Evolutionary conservation across 768 basidiomycete species (phyloP), one percentile per base, ranked within the genome.

Genomic region (Mycena amicta): DNA sequence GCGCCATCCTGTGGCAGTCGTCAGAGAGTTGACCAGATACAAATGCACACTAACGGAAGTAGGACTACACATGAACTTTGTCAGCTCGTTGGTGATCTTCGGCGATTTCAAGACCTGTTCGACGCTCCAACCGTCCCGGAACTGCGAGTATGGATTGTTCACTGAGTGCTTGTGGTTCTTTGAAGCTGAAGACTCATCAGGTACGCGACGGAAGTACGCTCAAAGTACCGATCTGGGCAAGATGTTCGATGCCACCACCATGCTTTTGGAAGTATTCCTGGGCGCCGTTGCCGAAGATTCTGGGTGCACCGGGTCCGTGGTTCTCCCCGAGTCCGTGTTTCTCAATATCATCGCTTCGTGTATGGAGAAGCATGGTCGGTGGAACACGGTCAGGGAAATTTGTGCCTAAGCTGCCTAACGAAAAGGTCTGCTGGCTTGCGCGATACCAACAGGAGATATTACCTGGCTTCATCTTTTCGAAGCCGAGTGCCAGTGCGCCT

Each of bases 101-200:
- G 82, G 80, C 2, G 90, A 81, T 12, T 78, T 76, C 53, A 90
- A 68, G 26, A 93, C 80, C 65, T 93, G 81, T 63, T 92, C 85
- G 20, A 83, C 82, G 20, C 78, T 85, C 88, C 89, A 92, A 4
- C 89, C 88, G 65, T 87, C 81, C 4, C 86, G 82, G 71, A 95
- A 95, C 69, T 95, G 93, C 0, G 90, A 88, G 64, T 94, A 95
- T 0, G 91, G 91, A 64, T 95, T 93, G 55, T 89, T 88, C 55
- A 87, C 68, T 0, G 90, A 90, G 69, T 94, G 92, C 57, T 80
- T 83, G 68, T 93, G 92, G 65, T 92, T 93, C 78, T 95, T 93
- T 22, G 88, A 83, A 27, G 90, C 90, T 90, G 56, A 2, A 29
- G 11, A 53, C 22, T 8, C 27, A 20, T 43, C 54, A 50, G 54